Base-by-base conservation (phyloP, 805 yeast genomes). In the Vanderwaltozyma verrucispora region DNA sequence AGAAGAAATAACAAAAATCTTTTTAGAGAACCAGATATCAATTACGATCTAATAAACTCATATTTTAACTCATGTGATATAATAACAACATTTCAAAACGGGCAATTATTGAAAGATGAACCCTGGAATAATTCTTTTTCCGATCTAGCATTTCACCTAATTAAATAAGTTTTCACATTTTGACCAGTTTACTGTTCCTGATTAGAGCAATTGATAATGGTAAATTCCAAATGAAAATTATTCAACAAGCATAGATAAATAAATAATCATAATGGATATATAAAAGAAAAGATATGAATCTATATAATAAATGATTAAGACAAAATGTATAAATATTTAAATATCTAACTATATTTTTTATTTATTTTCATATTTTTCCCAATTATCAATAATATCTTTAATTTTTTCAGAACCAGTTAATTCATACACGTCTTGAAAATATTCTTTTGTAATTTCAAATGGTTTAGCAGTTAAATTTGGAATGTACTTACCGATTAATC, bases 391-490 rank as follows among this genome's bases (percentile, higher is more conserved):
- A 51, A 92, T 83, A 35, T 74, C 69, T 71, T 86, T 86, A 60
- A 94, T 83, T 74, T 84, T 86, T 38, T 85, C 94, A 35, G 95
- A 83, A 30, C 82, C 79, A 35, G 99, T 92, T 63, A 92, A 74
- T 41, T 79, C 75, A 62, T 89, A 92, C 37, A 92, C 99, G 53
- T 85, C 94, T 71, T 94, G 82, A 71, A 92, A 92, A 71, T 92
- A 92, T 64, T 88, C 97, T 71, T 86, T 92, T 30, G 97, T 81
- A 51, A 92, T 80, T 67, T 82, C 78, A 63, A 92, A 92, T 51
- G 99, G 98, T 68, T 77, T 85, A 46, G 98, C 98, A 48, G 98
- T 94, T 72, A 92, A 76, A 72, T 92, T 92, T 49, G 99, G 99
- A 72, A 92, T 88, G 67, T 94, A 92, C 71, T 88, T 92, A 60